Evolutionary conservation across 2,329 filamentous ascomycete species (phyloP).

Genomic region (Xylariaceae sp.): DNA sequence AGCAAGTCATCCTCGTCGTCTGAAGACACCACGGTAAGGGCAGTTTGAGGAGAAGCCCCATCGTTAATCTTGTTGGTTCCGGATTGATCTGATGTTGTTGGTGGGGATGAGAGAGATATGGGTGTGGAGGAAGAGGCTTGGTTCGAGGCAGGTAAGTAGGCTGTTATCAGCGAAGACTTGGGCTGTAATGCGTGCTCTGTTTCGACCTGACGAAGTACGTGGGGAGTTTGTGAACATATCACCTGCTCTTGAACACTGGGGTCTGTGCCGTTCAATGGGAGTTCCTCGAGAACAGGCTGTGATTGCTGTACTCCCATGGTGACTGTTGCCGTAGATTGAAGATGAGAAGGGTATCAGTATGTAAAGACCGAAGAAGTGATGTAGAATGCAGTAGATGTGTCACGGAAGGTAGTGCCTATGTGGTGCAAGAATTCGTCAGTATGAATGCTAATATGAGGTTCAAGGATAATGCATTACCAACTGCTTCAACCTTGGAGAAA

Average conservation of each 20-base stretch:
- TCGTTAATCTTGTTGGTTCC: neutral
- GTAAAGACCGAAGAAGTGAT: no score
- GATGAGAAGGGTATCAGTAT: no score
- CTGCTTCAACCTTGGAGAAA: no score
- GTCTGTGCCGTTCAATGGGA: neutral
- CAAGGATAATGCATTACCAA: no score
- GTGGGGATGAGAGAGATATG: neutral
- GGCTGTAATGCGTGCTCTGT: no score
- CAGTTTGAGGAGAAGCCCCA: neutral
- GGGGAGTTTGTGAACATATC: neutral
- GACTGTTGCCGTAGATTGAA: neutral
- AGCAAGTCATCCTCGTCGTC: neutral
- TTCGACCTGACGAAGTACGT: neutral
- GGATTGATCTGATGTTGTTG: neutral
- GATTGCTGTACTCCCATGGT: constrained; percentile 3
- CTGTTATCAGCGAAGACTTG: neutral
- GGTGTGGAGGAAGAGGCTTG: neutral
- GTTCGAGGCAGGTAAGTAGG: neutral
- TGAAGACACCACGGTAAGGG: neutral
- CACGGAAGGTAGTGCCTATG: no score
- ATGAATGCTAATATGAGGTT: no score
- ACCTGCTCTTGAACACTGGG: neutral
- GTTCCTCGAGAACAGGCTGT: neutral
- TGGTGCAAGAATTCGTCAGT: no score
- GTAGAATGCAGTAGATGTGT: no score